These are phyloP conservation scores for Fusarium nanum DNA, from an alignment of 2,329 filamentous ascomycete genomes.

Conservation along the genomic window DNA sequence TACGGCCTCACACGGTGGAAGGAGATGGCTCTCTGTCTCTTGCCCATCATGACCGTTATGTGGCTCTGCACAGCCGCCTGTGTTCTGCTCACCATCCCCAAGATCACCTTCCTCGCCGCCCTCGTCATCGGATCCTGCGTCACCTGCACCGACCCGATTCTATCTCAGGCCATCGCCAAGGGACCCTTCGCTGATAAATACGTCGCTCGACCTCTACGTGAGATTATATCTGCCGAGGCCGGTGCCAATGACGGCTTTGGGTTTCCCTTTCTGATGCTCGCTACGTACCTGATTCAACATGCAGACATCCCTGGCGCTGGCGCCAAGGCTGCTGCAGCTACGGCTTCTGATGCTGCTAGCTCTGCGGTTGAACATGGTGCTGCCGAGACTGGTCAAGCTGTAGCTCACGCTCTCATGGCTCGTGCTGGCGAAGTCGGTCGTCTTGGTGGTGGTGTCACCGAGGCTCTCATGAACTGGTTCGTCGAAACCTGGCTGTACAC, in stretches of 20 bases:
- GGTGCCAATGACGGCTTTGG: conserved; percentile 72
- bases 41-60: conserved; percentile 71
- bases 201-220: conserved; percentile 66
- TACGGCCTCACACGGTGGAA: conserved; percentile 63
- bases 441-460: conserved; percentile 62
- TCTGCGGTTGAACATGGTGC: neutral
- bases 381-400: neutral
- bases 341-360: too few relatives aligned
- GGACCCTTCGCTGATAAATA: conserved; percentile 66
- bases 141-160: conserved; percentile 62
- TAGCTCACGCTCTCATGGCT: neutral
- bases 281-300: conserved; percentile 8
- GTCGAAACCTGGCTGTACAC: conserved; percentile 71
- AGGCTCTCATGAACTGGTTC: conserved; percentile 67
- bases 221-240: conserved; percentile 72
- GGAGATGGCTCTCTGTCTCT: conserved; percentile 65
- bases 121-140: conserved; percentile 70
- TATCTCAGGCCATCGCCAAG: conserved; percentile 42
- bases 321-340: neutral
- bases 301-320: conserved; percentile 45
- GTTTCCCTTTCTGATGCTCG: conserved; percentile 67
- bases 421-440: conserved; percentile 54
- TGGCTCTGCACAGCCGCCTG: conserved; percentile 69
- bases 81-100: conserved; percentile 65
- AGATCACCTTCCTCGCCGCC: conserved; percentile 64